Evolutionary conservation across 225 moss, liverwort and hornwort genomes (phyloP).

Genomic region (Marchantia polymorpha): DNA sequence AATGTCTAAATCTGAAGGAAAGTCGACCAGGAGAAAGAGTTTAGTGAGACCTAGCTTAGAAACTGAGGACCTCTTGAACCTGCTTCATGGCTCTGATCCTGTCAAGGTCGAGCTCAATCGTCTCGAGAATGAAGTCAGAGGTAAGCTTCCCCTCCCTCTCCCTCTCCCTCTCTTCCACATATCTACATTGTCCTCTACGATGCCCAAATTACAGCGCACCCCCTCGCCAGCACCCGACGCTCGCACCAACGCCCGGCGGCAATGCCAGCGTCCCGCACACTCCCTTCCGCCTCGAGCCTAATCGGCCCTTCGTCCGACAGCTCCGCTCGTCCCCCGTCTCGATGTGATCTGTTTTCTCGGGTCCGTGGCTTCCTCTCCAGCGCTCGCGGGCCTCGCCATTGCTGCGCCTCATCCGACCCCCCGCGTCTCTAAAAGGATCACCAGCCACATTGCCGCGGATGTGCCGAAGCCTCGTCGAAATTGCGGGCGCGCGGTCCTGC

Average conservation of each 20-base stretch:
- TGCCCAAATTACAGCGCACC: slow-evolving; percentile 17
- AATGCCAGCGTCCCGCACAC: not conserved
- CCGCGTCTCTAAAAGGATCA: not conserved
- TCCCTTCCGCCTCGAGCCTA: not conserved
- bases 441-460: not conserved
- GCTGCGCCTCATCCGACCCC: not conserved
- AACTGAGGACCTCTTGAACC: slow-evolving; percentile 79
- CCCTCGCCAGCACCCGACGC: not conserved
- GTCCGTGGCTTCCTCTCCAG: not conserved
- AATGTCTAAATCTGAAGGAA: slow-evolving; percentile 60
- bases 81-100: slow-evolving; percentile 98
- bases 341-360: slow-evolving; percentile 10
- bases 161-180: not conserved
- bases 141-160: slow-evolving; percentile 43
- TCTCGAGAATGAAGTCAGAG: slow-evolving; percentile 92
- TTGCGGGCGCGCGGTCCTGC: not conserved
- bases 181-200: slow-evolving; percentile 15
- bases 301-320: not conserved
- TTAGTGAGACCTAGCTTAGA: slow-evolving; percentile 62
- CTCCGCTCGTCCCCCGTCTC: not conserved
- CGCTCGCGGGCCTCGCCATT: not conserved
- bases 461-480: not conserved
- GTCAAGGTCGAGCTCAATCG: slow-evolving; percentile 98
- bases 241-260: not conserved
- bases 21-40: slow-evolving; percentile 73